Conservation (phyloP, 2,329 filamentous ascomycete genomes). For the Fusarium fujikuroi region DNA sequence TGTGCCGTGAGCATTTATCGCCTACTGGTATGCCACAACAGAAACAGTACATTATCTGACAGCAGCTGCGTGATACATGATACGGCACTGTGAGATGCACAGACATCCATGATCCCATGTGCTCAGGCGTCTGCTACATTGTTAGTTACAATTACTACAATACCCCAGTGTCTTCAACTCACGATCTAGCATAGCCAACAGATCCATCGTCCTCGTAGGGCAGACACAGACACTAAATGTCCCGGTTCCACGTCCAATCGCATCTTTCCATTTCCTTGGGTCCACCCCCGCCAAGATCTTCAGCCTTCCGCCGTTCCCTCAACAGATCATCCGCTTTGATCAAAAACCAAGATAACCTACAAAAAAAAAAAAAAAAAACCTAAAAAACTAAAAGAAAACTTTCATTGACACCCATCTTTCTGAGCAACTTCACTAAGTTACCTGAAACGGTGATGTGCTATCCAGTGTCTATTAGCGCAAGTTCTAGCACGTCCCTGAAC, state of each 20-base stretch:
- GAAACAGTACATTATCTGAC: background rate
- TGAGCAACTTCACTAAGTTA: conserved; percentile 10
- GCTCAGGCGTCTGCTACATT: background rate
- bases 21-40: background rate
- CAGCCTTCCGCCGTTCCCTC: background rate
- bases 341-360: conserved; percentile 18
- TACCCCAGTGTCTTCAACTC: background rate
- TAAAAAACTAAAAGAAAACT: background rate
- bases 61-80: background rate
- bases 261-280: conserved; percentile 8
- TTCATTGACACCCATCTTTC: conserved; percentile 10
- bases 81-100: background rate
- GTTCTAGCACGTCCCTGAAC: conserved; percentile 11
- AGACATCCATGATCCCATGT: background rate
- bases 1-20: background rate
- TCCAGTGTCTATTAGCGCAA: conserved; percentile 2
- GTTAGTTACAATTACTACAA: background rate
- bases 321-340: background rate
- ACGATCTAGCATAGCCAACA: background rate
- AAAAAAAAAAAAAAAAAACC: too few species aligned
- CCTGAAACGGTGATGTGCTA: conserved; percentile 26
- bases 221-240: conserved; percentile 1
- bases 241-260: conserved; percentile 9
- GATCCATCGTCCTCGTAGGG: background rate
- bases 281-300: conserved; percentile 15